phyloP scores from a whole-genome alignment of 2,329 filamentous ascomycete genomes.

The Ophiostoma fasciatum region DNA sequence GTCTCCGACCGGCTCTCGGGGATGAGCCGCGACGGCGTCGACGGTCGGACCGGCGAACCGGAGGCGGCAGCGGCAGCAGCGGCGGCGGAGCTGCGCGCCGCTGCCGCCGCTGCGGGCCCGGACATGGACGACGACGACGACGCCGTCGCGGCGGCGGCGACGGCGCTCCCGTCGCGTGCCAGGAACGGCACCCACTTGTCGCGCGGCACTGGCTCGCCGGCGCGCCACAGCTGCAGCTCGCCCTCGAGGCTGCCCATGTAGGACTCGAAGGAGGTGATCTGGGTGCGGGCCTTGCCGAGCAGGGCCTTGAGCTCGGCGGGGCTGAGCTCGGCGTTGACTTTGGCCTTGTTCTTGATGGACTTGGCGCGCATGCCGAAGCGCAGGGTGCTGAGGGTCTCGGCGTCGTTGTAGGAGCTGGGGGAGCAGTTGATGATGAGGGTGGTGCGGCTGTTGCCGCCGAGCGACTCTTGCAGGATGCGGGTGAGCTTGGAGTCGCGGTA shows the following conservation, averaged over 20 bases:
- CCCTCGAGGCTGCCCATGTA: constrained; percentile 75
- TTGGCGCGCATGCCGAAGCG: constrained; percentile 94
- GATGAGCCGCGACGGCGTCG: constrained; percentile 35
- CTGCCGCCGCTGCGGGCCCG: constrained; percentile 31
- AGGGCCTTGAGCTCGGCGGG: constrained; percentile 87
- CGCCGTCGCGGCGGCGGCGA: constrained; percentile 29
- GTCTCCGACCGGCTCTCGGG: constrained; percentile 48
- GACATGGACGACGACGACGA: constrained; percentile 19
- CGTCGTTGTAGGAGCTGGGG: constrained; percentile 96
- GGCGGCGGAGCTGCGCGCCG: constrained; percentile 38
- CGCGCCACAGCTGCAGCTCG: constrained; percentile 77
- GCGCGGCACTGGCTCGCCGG: constrained; percentile 74
- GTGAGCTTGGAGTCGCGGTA: constrained; percentile 98
- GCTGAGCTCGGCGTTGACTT: constrained; percentile 96
- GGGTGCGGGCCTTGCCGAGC: constrained; percentile 81
- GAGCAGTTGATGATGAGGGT: constrained; percentile 98
- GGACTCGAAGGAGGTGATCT: constrained; percentile 74
- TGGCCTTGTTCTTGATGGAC: constrained; percentile 99
- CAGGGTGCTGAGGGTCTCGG: constrained; percentile 81
- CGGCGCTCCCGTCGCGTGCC: constrained; percentile 35
- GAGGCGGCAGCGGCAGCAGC: constrained; percentile 26
- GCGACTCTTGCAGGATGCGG: constrained; percentile 87
- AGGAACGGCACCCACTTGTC: constrained; percentile 70
- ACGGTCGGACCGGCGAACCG: constrained; percentile 36
- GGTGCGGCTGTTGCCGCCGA: constrained; percentile 96